Evolutionary conservation across 2,329 filamentous ascomycete genomes (phyloP), one percentile per base, ranked within the genome.

Genomic region (Diaporthe sp.): DNA sequence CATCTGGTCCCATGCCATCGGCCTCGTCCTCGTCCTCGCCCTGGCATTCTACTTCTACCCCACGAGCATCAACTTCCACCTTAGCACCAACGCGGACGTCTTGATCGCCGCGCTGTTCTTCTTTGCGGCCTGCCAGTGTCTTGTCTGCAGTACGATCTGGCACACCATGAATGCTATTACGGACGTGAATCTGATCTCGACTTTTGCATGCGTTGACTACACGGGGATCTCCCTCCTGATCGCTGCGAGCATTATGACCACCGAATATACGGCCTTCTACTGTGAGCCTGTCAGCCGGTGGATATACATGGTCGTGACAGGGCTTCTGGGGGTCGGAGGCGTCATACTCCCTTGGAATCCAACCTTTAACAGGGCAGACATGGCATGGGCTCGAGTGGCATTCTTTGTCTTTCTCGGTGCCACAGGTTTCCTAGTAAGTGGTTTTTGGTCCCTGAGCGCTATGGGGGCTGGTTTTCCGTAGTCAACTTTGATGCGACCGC

Each of bases 111-210:
- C 94, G 31, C 90, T 97, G 79, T 99, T 99, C 89, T 98, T 99
- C 87, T 94, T 98, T 82, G 97, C 96, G 65, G 97, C 97, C 61
- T 95, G 93, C 88, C 95, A 98, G 84, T 98, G 96, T 81, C 91
- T 99, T 73, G 92, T 96, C 82, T 99, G 97, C 92, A 97, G 94
- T 77, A 96, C 94, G 78, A 92, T 98, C 82, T 99, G 97, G 97
- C 97, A 99, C 86, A 98, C 97, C 37, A 98, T 99, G 95, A 98
- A 96, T 86, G 95, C 95, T 80, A 97, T 98, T 73, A 95, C 96
- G 25, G 94, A 98, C 79, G 93, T 98, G 81, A 91, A 92, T 28
- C 91, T 98, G 57, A 94, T 99, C 86, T 97, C 98, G 83, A 94
- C 95, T 77, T 98, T 99, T 81, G 97, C 97, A 25, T 99, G 97